phyloP scores from a whole-genome alignment of 2,329 filamentous ascomycete genomes.

The Cryphonectria carpinicola region DNA sequence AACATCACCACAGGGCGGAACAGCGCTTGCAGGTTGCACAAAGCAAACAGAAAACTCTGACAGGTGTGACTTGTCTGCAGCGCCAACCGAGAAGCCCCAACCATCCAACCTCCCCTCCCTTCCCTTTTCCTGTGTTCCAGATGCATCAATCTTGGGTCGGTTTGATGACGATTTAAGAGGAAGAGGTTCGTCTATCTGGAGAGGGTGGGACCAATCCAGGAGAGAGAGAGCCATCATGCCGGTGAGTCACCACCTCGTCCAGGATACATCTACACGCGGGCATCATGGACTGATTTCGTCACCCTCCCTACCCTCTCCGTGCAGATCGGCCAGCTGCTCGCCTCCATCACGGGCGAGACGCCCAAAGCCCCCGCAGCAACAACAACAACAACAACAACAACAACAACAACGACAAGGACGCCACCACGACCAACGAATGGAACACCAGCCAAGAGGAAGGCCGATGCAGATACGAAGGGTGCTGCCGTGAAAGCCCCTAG shows the following conservation, averaged over 20 bases:
- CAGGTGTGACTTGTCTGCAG: constrained; percentile 18
- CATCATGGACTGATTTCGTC: constrained; percentile 21
- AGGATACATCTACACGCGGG: background rate
- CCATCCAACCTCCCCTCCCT: background rate
- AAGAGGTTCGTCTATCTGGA: constrained; percentile 22
- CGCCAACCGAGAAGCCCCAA: constrained; percentile 7
- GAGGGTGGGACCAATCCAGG: constrained; percentile 27
- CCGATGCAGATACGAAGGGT: constrained; percentile 52
- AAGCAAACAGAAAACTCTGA: constrained; percentile 19
- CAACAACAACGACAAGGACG: constrained; percentile 29
- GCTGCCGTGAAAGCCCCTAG: constrained; percentile 49
- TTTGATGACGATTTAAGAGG: constrained; percentile 37
- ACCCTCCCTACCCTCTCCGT: constrained; percentile 12
- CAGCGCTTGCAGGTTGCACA: constrained; percentile 13
- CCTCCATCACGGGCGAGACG: constrained; percentile 63
- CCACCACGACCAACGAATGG: constrained; percentile 17
- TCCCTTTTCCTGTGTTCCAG: constrained; percentile 10
- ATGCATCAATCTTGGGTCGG: constrained; percentile 26
- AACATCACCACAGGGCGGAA: constrained; percentile 18
- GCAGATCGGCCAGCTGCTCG: constrained; percentile 62
- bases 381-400: constrained; percentile 31
- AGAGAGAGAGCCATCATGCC: constrained; percentile 40
- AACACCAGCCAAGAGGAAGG: constrained; percentile 57
- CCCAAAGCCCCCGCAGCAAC: constrained; percentile 36
- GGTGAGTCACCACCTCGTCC: constrained; percentile 36